Base-by-base conservation (phyloP, 805 yeast species). In the Starmerella ratchasimensis region DNA sequence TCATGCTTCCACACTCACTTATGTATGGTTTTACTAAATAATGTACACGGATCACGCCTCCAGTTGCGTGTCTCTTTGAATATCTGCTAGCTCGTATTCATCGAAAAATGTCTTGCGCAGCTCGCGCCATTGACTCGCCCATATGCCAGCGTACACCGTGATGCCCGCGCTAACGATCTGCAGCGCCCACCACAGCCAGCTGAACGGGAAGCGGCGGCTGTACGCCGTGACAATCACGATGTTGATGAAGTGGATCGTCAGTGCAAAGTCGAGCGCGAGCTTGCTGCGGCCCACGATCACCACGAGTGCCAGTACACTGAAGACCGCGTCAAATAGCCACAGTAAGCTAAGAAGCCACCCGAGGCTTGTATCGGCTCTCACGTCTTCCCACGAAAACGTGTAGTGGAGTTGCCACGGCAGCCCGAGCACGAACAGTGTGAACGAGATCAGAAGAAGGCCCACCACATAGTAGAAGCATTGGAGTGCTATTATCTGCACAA, bases 241-340 rank as follows among this genome's bases (percentile, higher is more conserved):
- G 59, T 88, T 78, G 35, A 90, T 69, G 17, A 79, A 72, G 57
- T 90, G 95, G 13, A 88, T 72, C 0, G 98, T 90, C n/a, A 88
- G 54, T 9, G 94, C 95, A 62, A 90, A 88, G 59, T 88, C 98
- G 80, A 94, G 80, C 0, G 96, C 97, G 34, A 88, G 62, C 56
- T 88, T 90, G 29, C 94, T 80, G 40, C 97, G 65, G 0, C 97
- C 95, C 10, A 88, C 94, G 20, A 88, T 74, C 2, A 86, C 59
- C 1, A 93, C 82, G 53, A 88, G 74, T 53, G 82, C 83, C 9
- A 82, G 57, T 1, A 84, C 94, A 48, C 93, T 78, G 28, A 90
- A 62, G 31, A 90, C 65, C 0, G 95, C 68, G 55, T 80, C 93
- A 34, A 83, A 57, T 13, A 88, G 62, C 97, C 97, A 88, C 39